A percentile compares a stretch with the other conserved stretches of the same genome.
phyloP scores from a whole-genome alignment of 2,329 filamentous ascomycete species.

The Tolypocladium ophioglossoides region DNA sequence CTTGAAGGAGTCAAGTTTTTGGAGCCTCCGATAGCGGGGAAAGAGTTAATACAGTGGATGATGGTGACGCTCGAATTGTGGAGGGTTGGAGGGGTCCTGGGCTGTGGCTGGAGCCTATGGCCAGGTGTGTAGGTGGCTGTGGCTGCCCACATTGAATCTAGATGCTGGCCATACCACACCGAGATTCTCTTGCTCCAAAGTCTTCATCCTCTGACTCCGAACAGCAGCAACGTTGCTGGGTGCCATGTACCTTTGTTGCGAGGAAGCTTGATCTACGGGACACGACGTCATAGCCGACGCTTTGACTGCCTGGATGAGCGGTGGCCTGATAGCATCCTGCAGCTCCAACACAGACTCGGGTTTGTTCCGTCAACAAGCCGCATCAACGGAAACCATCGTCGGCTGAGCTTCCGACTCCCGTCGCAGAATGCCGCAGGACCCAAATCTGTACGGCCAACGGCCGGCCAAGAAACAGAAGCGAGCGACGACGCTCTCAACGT shows the following conservation, averaged over 20 bases:
- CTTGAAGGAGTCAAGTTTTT: slow-evolving; percentile 14
- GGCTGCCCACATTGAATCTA: not conserved
- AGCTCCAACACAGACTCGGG: not conserved
- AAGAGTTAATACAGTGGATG: slow-evolving; percentile 1
- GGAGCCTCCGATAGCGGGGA: slow-evolving; percentile 25
- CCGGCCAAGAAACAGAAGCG: slow-evolving; percentile 59
- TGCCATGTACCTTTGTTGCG: not conserved
- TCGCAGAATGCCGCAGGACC: slow-evolving; percentile 48
- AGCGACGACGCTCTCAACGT: slow-evolving; percentile 60
- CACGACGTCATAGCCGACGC: not conserved
- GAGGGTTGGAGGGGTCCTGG: not conserved
- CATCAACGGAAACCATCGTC: not conserved
- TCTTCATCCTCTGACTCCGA: not conserved
- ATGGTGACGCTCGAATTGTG: not conserved
- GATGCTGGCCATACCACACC: not conserved
- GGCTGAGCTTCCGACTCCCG: not conserved
- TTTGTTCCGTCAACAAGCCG: not conserved
- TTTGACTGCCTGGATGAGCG: not conserved
- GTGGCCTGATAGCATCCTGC: not conserved
- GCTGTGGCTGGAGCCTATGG: slow-evolving; percentile 6
- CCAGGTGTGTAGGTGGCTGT: not conserved
- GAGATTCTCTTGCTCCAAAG: not conserved
- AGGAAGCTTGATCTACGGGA: not conserved
- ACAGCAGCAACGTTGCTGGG: not conserved
- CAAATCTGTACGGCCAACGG: slow-evolving; percentile 66